phyloP scores from a whole-genome alignment of 2,329 filamentous ascomycete species.

The Fusarium euwallaceae region DNA sequence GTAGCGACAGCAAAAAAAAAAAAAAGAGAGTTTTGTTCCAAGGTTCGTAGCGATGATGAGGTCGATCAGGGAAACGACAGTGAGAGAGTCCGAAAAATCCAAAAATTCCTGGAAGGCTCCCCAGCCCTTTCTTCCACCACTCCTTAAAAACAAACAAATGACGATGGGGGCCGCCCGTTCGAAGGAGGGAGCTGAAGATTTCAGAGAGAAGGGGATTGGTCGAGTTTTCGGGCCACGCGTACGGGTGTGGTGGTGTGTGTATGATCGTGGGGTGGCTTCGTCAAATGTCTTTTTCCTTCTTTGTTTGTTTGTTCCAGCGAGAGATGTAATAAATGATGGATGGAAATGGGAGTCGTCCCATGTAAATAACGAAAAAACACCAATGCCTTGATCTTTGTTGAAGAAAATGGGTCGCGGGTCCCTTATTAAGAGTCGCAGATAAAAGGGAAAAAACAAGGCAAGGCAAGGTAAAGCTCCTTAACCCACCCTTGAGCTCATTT shows the following conservation, averaged over 20 bases:
- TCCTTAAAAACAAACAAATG: slow-evolving; percentile 1
- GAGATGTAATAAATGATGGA: background rate
- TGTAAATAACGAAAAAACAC: background rate
- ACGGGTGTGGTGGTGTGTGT: slow-evolving; percentile 6
- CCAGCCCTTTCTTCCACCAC: slow-evolving; percentile 23
- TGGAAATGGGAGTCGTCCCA: background rate
- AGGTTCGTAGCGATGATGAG: slow-evolving; percentile 27
- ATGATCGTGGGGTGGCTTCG: slow-evolving; percentile 29
- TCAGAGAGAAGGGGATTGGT: slow-evolving; percentile 13
- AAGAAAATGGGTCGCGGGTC: background rate
- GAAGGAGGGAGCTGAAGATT: slow-evolving; percentile 23
- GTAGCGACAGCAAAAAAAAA: slow-evolving; percentile 33
- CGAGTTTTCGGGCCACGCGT: slow-evolving; percentile 23
- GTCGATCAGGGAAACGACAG: background rate
- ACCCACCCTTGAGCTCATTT: slow-evolving; percentile 1
- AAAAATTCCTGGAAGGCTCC: slow-evolving; percentile 5
- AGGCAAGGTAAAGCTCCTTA: background rate
- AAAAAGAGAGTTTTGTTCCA: slow-evolving; percentile 9
- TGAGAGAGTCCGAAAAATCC: background rate
- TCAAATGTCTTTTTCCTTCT: background rate
- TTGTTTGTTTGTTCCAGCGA: background rate
- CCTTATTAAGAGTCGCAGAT: background rate
- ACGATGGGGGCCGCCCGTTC: background rate
- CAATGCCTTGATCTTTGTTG: background rate
- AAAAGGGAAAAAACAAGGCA: background rate